A percentile compares a stretch with the other conserved stretches of the same genome.
phyloP scores from a whole-genome alignment of 441 rosid genomes.

The Pelargonium fulgidum region DNA sequence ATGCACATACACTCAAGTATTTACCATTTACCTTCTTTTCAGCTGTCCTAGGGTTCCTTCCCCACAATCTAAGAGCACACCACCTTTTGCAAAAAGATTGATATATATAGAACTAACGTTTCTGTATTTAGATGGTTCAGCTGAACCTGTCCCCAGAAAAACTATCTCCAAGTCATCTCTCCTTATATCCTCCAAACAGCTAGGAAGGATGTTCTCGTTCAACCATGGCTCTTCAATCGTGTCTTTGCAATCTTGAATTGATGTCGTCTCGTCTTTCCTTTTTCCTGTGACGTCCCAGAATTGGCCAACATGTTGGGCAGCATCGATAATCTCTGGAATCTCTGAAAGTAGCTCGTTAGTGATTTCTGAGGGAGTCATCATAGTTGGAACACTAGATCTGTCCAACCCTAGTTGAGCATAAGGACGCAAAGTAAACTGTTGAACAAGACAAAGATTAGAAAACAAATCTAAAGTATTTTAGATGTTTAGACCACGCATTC shows the following conservation, averaged over 20 bases:
- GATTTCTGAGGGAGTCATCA: conserved; percentile 35
- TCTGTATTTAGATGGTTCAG: conserved; percentile 94
- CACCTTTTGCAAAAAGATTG: conserved; percentile 68
- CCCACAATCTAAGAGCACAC: conserved; percentile 83
- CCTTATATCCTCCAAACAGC: conserved; percentile 63
- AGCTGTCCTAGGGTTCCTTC: conserved; percentile 95
- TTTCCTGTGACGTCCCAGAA: conserved; percentile 42
- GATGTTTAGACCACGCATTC: too few species aligned
- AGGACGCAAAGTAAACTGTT: conserved; percentile 89
- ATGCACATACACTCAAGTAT: neutral
- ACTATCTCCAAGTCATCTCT: conserved; percentile 88
- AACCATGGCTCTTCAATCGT: conserved; percentile 79
- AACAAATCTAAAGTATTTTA: neutral
- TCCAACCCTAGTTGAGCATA: conserved; percentile 69
- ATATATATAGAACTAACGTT: conserved; percentile 73
- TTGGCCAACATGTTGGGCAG: conserved; percentile 42
- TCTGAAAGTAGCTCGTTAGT: conserved; percentile 55
- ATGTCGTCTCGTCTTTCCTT: conserved; percentile 19
- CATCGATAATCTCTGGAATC: conserved; percentile 67
- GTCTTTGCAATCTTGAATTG: conserved; percentile 25
- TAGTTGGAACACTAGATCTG: conserved; percentile 56
- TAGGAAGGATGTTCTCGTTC: conserved; percentile 46
- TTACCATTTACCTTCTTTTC: conserved; percentile 58
- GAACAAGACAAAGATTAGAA: conserved; percentile 1
- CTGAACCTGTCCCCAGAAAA: conserved; percentile 86